A percentile compares a stretch with the other conserved stretches of the same genome.
Evolutionary conservation across 306 rosid genomes (phyloP).

Genomic region (Begonia masoniana): DNA sequence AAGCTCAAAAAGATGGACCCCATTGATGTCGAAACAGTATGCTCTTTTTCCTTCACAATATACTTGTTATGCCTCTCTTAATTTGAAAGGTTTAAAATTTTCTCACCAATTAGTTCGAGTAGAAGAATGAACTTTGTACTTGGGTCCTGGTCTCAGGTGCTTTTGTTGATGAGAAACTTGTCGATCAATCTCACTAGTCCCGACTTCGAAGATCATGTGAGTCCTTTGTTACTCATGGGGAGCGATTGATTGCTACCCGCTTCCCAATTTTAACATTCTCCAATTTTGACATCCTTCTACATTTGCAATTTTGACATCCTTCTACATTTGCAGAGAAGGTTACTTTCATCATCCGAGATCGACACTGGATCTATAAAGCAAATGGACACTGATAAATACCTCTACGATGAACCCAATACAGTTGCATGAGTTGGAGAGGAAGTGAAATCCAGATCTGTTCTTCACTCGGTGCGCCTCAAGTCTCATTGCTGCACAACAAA

Average conservation of each 20-base stretch:
- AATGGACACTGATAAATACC: constrained; percentile 14
- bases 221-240: constrained; percentile 15
- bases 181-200: constrained; percentile 83
- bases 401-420: constrained; percentile 5
- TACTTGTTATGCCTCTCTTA: no score
- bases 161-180: constrained; percentile 85
- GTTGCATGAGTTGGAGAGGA: neutral
- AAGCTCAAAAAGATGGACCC: constrained; percentile 78
- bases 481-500: no score
- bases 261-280: neutral
- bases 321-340: constrained; percentile 34
- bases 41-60: neutral
- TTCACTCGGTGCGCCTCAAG: no score
- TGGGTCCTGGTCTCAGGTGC: constrained; percentile 41
- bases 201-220: constrained; percentile 86
- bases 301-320: no score
- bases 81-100: no score
- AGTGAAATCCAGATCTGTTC: no score
- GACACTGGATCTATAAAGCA: constrained; percentile 26
- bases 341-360: constrained; percentile 58
- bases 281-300: neutral
- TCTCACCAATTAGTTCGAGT: no score
- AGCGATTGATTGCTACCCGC: neutral
- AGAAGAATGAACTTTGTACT: neutral
- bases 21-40: constrained; percentile 88